phyloP scores from a whole-genome alignment of 192 early-diverging fungal species.

The Mortierella antarctica region DNA sequence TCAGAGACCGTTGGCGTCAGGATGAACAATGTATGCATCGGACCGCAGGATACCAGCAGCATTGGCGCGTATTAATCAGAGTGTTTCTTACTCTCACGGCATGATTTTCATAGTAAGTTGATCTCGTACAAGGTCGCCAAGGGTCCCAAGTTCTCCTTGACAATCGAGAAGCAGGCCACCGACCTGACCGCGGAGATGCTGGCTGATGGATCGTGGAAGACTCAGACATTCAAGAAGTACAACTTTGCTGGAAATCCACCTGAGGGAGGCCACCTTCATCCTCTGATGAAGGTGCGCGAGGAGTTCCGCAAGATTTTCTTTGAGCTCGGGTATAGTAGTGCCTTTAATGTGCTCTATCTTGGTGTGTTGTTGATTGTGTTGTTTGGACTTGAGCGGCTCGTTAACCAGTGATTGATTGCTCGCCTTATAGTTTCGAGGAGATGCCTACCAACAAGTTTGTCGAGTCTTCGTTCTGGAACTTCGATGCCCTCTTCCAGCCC shows the following conservation, averaged over 20 bases:
- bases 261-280: conserved; percentile 91
- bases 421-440: conserved; percentile 80
- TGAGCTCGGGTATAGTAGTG: conserved; percentile 83
- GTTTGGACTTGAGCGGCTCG: background rate
- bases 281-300: conserved; percentile 98
- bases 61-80: background rate
- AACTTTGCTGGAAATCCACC: conserved; percentile 96
- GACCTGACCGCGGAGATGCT: conserved; percentile 95
- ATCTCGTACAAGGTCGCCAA: conserved; percentile 89
- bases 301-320: conserved; percentile 99
- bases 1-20: background rate
- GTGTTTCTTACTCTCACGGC: conserved; percentile 9
- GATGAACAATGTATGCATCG: background rate
- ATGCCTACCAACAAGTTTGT: conserved; percentile 99
- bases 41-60: background rate
- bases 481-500: conserved; percentile 99
- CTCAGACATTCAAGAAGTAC: conserved; percentile 96
- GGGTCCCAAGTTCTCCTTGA: conserved; percentile 88
- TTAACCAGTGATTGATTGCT: background rate
- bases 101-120: conserved; percentile 63
- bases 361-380: background rate
- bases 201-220: conserved; percentile 92
- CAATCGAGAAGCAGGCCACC: conserved; percentile 89
- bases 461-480: conserved; percentile 99
- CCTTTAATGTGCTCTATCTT: background rate